Percentiles rank a stretch among this genome's conserved stretches.
phyloP scores from a whole-genome alignment of 768 basidiomycete species.

The Panellus pusillus region DNA sequence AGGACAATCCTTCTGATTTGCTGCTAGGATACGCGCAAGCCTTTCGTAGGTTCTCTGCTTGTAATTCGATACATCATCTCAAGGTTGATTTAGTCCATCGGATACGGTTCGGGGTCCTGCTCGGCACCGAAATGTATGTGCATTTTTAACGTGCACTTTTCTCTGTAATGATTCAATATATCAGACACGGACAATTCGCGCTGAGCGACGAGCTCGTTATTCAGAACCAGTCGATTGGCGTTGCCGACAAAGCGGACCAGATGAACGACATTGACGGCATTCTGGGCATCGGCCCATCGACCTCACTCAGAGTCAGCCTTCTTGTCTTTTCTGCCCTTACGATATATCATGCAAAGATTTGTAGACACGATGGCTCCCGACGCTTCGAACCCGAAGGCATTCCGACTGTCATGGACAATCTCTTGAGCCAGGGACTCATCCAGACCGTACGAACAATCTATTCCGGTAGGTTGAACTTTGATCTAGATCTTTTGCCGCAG shows the following conservation, averaged over 20 bases:
- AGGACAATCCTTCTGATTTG: background rate
- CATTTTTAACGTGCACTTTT: background rate
- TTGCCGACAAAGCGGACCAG: constrained; percentile 28
- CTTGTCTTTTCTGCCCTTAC: background rate
- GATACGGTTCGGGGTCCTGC: constrained; percentile 47
- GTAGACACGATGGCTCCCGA: constrained; percentile 13
- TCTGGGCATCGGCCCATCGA: constrained; percentile 50
- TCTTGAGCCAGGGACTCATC: constrained; percentile 33
- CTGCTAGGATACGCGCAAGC: constrained; percentile 12
- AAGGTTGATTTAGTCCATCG: constrained; percentile 34
- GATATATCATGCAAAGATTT: background rate
- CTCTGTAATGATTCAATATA: background rate
- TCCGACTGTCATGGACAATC: constrained; percentile 48
- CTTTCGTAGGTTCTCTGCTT: constrained; percentile 7
- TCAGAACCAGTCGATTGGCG: constrained; percentile 47
- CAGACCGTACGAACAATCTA: constrained; percentile 13
- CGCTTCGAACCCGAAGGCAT: constrained; percentile 17
- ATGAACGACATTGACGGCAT: constrained; percentile 42
- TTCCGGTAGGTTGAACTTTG: background rate
- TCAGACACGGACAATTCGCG: constrained; percentile 11
- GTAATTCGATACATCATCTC: background rate
- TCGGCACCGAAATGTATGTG: constrained; percentile 27
- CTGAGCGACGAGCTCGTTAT: constrained; percentile 37
- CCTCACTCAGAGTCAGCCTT: constrained; percentile 38
- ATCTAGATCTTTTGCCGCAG: background rate